Evolutionary conservation across 148 eudicot genomes (phyloP), one percentile per base, ranked within the genome.

Genomic region (Amaranthus hypochondriacus): DNA sequence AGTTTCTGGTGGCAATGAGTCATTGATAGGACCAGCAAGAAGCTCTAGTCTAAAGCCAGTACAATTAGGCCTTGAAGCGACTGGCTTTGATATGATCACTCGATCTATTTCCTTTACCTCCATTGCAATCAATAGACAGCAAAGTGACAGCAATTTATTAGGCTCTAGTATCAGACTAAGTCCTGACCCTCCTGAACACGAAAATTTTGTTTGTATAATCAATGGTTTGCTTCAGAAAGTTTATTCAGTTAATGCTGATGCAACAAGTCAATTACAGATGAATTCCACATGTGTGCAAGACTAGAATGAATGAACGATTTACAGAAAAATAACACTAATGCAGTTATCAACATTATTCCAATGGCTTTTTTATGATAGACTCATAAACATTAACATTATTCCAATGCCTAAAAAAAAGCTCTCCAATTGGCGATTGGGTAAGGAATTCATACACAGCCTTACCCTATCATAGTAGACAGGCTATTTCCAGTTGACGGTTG

Each of bases 11-110:
- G 90, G 71, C 18, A 87, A 80, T 15, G 93, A 83, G 68, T 78
- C 76, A 69, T 82, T 70, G 11, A 84, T 77, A 70, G 84, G 87
- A 74, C 84, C 87, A 68, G 89, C 77, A 53, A 88, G 84, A 48
- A 91, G 83, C 75, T 86, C 89, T 0, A 91, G 81, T 73, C 75
- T 75, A 50, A 82, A 90, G 55, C 67, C 77, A 68, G 95, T 79
- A 74, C 76, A 69, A 6, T 80, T 79, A 49, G 98, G 98, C 82
- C 91, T 87, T 71, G 92, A 87, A 73, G 98, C 90, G 58, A 95
- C 88, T 5, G 98, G 98, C 83, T 89, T 95, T 62, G 86, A 80
- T 74, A 95, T 81, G 9, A 84, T 86, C 44, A 76, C 74, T 79
- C 81, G 87, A 48, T 88, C 92, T 9, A 75, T 70, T 55, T 86